Evolutionary conservation across 1,284 basidiomycete genomes (phyloP).

Genomic region (Boletus semigastroideus): DNA sequence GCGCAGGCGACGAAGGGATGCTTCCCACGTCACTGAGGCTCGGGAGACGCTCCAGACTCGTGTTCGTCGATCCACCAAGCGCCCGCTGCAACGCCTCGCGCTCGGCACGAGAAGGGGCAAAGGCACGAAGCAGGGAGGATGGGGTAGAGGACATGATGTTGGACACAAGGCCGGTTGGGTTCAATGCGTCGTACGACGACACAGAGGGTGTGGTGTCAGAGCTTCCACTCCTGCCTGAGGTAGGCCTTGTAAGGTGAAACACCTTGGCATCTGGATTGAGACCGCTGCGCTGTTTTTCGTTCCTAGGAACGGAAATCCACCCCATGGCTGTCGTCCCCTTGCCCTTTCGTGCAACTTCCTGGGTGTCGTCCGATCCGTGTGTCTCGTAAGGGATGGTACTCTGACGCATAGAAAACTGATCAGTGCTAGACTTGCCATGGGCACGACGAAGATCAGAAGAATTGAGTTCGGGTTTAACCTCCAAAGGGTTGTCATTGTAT

Average conservation of each 20-base stretch:
- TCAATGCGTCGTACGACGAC: constrained; percentile 50
- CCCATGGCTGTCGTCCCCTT: constrained; percentile 36
- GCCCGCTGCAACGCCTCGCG: constrained; percentile 74
- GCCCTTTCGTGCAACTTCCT: constrained; percentile 12
- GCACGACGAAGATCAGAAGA: constrained; percentile 45
- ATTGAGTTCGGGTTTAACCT: constrained; percentile 30
- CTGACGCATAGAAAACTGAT: constrained; percentile 36
- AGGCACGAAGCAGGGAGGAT: constrained; percentile 66
- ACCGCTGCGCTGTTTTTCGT: constrained; percentile 55
- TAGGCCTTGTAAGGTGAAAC: constrained; percentile 55
- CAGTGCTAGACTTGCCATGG: constrained; percentile 35
- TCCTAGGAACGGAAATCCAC: constrained; percentile 48
- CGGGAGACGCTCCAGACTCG: constrained; percentile 70
- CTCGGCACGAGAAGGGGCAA: constrained; percentile 80
- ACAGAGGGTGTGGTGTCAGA: constrained; percentile 14
- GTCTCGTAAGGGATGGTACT: constrained; percentile 41
- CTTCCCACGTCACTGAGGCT: constrained; percentile 69
- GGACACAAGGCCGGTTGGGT: constrained; percentile 52
- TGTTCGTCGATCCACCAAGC: constrained; percentile 63
- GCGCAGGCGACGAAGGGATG: constrained; percentile 60
- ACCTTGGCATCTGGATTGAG: constrained; percentile 85
- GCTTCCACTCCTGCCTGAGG: constrained; percentile 19
- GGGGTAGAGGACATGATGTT: constrained; percentile 40
- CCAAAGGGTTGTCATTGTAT: constrained; percentile 25
- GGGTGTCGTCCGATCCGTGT: constrained; percentile 11